These are phyloP conservation scores for Dictyophora rubrovolvata DNA, from an alignment of 768 basidiomycete species.

Conservation along the genomic window DNA sequence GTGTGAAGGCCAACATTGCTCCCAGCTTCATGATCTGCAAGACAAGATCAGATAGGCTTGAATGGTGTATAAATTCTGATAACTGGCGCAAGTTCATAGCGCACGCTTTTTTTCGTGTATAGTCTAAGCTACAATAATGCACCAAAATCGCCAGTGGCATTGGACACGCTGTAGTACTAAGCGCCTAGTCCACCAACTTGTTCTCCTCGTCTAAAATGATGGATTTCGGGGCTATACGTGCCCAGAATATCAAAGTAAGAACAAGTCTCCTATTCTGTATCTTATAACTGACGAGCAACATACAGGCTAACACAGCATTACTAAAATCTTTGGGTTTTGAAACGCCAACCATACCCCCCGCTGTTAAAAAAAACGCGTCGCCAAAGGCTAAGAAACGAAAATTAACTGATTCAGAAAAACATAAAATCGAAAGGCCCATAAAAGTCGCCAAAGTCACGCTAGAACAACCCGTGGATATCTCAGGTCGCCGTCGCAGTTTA, in stretches of 20 bases:
- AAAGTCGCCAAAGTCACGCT: constrained; percentile 22
- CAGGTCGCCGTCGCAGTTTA: constrained; percentile 13
- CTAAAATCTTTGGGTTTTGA: constrained; percentile 36
- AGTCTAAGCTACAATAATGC: too few species aligned
- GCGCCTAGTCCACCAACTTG: background rate
- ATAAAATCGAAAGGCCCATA: constrained; percentile 16
- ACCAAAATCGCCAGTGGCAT: background rate
- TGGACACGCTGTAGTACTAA: too few species aligned
- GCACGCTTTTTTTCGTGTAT: too few species aligned
- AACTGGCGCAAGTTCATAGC: too few species aligned
- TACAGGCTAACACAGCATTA: constrained; percentile 33
- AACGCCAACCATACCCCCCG: constrained; percentile 38
- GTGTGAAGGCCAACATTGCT: too few species aligned
- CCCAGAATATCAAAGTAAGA: background rate
- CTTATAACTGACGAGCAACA: constrained; percentile 18
- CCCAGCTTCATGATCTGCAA: too few species aligned
- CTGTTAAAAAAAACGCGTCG: constrained; percentile 26
- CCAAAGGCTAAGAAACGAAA: constrained; percentile 33
- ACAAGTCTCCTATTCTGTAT: background rate
- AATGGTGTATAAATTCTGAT: too few species aligned
- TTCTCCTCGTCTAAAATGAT: background rate
- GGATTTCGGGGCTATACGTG: constrained; percentile 1
- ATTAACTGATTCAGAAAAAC: constrained; percentile 8
- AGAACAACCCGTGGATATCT: constrained; percentile 13
- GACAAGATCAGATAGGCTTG: too few species aligned